phyloP scores from a whole-genome alignment of 2,329 filamentous ascomycete genomes.

The Onygenales sp. region DNA sequence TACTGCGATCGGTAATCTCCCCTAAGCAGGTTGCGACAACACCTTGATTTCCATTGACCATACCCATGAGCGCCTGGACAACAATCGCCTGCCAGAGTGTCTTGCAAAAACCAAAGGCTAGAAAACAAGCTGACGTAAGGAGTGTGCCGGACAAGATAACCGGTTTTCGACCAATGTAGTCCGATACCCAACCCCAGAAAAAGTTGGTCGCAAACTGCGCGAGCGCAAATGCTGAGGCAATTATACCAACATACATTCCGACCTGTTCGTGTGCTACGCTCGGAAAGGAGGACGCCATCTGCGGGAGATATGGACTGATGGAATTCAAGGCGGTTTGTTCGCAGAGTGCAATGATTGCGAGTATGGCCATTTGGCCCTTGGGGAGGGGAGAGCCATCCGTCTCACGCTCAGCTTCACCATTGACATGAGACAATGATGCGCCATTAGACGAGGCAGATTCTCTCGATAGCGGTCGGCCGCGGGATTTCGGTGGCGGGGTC shows the following conservation, averaged over 20 bases:
- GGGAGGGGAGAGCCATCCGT: slow-evolving; percentile 60
- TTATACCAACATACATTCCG: slow-evolving; percentile 79
- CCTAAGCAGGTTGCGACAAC: slow-evolving; percentile 89
- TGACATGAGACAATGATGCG: slow-evolving; percentile 16
- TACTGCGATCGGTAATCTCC: slow-evolving; percentile 89
- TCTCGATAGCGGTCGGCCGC: slow-evolving; percentile 34
- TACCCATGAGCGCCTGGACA: slow-evolving; percentile 81
- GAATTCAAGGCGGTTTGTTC: slow-evolving; percentile 97
- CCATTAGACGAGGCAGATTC: slow-evolving; percentile 31
- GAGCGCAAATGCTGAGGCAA: slow-evolving; percentile 84
- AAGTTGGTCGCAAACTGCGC: slow-evolving; percentile 91
- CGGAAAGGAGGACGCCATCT: slow-evolving; percentile 81
- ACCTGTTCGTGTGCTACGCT: slow-evolving; percentile 62
- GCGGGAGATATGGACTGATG: slow-evolving; percentile 86
- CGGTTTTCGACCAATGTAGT: slow-evolving; percentile 70
- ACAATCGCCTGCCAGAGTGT: slow-evolving; percentile 74
- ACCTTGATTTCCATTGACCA: slow-evolving; percentile 90
- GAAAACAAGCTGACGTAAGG: slow-evolving; percentile 71
- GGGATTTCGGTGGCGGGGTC: slow-evolving; percentile 37
- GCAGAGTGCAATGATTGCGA: slow-evolving; percentile 80
- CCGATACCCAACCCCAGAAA: slow-evolving; percentile 77
- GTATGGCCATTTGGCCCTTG: slow-evolving; percentile 67
- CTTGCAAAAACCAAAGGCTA: slow-evolving; percentile 77
- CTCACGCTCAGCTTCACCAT: slow-evolving; percentile 16
- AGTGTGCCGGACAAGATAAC: slow-evolving; percentile 73